phyloP scores from a whole-genome alignment of 257 asterid genomes.

The Solanum paucissectum region DNA sequence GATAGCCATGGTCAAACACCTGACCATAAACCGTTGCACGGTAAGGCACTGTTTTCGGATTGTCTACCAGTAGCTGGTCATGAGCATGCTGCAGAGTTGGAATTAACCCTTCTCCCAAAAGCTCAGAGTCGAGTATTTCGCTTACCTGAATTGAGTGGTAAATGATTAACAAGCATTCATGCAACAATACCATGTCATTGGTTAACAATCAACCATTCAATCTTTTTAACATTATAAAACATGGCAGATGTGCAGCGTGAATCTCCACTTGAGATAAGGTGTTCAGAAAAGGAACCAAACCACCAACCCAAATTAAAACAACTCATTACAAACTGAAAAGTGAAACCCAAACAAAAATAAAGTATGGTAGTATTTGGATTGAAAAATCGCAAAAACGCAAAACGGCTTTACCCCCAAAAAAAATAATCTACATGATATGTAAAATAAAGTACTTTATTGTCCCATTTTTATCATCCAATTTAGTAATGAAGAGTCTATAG shows the following conservation, averaged over 20 bases:
- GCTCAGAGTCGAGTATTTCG: conserved; percentile 89
- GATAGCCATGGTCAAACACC: conserved; percentile 36
- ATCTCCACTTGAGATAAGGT: not conserved
- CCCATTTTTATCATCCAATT: not conserved
- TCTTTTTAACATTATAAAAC: not conserved
- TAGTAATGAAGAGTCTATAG: not conserved
- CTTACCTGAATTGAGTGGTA: conserved; percentile 51
- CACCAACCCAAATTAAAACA: not conserved
- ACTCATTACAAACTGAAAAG: not conserved
- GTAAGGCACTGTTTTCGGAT: conserved; percentile 80
- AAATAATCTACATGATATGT: not conserved
- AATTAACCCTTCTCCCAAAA: conserved; percentile 92
- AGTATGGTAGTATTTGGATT: not conserved
- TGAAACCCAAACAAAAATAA: not conserved
- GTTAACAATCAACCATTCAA: not conserved
- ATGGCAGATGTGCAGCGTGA: not conserved
- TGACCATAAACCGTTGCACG: conserved; percentile 78
- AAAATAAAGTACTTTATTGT: not conserved
- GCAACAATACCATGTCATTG: not conserved
- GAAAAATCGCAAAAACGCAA: not conserved
- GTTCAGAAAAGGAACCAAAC: not conserved
- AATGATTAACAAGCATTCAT: not conserved
- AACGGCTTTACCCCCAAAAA: not conserved
- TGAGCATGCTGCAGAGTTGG: conserved; percentile 98
- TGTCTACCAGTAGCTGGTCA: conserved; percentile 68